A percentile compares a stretch with the other conserved stretches of the same genome.
phyloP scores from a whole-genome alignment of 179 eudicot genomes.

The Beta corolliflora region DNA sequence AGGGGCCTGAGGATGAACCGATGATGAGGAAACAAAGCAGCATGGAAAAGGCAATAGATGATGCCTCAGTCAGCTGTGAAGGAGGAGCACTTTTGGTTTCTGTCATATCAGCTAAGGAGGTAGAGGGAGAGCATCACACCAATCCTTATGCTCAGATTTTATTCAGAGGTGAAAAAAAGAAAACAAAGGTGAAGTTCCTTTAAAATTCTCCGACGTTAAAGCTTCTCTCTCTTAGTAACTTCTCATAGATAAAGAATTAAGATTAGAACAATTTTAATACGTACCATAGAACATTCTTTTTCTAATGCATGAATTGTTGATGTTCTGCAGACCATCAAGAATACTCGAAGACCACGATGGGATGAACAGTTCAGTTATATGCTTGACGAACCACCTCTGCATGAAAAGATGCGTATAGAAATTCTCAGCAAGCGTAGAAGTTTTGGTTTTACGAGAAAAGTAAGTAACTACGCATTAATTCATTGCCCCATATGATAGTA shows the following conservation, averaged over 20 bases:
- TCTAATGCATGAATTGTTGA: background rate
- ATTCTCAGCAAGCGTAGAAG: constrained; percentile 67
- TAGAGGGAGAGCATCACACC: constrained; percentile 69
- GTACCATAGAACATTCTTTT: background rate
- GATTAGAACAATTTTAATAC: background rate
- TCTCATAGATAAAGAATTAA: background rate
- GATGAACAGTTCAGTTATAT: constrained; percentile 73
- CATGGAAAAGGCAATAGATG: constrained; percentile 24
- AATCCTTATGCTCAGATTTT: constrained; percentile 69
- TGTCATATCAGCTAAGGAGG: constrained; percentile 68
- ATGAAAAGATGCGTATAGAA: constrained; percentile 65
- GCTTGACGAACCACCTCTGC: constrained; percentile 77
- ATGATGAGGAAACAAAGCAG: constrained; percentile 36
- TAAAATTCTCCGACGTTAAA: background rate
- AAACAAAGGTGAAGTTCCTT: constrained; percentile 59
- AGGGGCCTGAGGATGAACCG: constrained; percentile 29
- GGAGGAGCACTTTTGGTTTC: constrained; percentile 74
- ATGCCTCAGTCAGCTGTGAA: constrained; percentile 37
- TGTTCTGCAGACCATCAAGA: constrained; percentile 55
- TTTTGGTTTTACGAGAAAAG: constrained; percentile 62
- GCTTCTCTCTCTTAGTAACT: background rate
- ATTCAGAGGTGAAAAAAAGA: constrained; percentile 73
- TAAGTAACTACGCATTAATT: constrained; percentile 22
- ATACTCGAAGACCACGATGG: constrained; percentile 73
- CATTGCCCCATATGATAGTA: background rate